Base-by-base conservation (phyloP, 257 asterid genomes). In the Nicotiana obtusifolia region DNA sequence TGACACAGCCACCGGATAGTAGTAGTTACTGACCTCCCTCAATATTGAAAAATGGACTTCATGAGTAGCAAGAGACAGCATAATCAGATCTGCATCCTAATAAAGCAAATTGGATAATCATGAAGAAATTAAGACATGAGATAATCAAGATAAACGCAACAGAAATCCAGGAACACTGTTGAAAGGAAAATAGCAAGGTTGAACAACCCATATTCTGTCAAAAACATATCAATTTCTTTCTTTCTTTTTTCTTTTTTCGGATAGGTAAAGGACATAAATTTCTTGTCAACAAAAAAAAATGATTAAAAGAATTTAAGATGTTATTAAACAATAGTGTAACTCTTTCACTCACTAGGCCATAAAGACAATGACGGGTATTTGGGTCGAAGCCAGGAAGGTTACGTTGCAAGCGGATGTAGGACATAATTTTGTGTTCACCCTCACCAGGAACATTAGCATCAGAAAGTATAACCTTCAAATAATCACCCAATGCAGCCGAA, bases 391-490 rank as follows among this genome's bases (percentile, higher is more conserved):
- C 98, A 84, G 95, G 92, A 92, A 96, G 88, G 83, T 92, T 93
- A 67, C 98, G 97, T 49, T 96, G 99, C 76, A 88, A 89, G 67
- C 98, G 97, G 76, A 96, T 94, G 87, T 91, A 94, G 83, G 98
- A 91, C 98, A 95, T 94, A 79, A 95, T 86, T 84, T 95, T 95
- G 93, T 95, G 99, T 90, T 95, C 99, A 52, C 98, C 98, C 91
- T 95, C 99, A 19, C 99, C 98, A 87, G 99, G 97, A 87, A 94
- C 97, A 85, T 94, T 95, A 81, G 99, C 90, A 88, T 94, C 99
- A 78, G 99, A 95, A 68, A 95, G 97, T 83, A 94, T 91, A 86
- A 95, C 98, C 99, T 95, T 90, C 89, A 88, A 88, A 88, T 82
- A 87, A 91, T 82, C 88, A 91, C 85, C 91, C 92, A 90, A 87